A percentile compares a stretch with the other conserved stretches of the same genome.
phyloP scores from a whole-genome alignment of 1,284 basidiomycete genomes.

The Trichosporon asahii region DNA sequence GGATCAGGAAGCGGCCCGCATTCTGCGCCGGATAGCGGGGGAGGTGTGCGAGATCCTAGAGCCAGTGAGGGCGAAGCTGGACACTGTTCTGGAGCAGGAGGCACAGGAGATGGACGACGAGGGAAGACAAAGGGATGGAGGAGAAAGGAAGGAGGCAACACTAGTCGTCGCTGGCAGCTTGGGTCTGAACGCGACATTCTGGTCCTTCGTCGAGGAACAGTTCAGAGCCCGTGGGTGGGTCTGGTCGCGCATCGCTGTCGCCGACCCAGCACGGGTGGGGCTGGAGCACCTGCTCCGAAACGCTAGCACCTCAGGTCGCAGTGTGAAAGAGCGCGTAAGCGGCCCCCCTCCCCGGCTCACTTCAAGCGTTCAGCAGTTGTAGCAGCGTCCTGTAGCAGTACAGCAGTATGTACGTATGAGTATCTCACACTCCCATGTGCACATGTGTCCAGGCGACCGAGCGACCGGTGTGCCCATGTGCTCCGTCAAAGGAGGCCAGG shows the following conservation, averaged over 20 bases:
- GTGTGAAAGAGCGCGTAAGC: no score
- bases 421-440: no score
- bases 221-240: conserved; percentile 16
- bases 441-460: no score
- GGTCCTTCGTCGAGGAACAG: conserved; percentile 12
- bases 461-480: no score
- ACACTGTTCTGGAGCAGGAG: no score
- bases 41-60: conserved; percentile 24
- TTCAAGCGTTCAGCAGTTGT: no score
- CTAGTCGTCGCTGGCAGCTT: conserved; percentile 24
- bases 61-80: conserved; percentile 12
- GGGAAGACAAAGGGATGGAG: not conserved
- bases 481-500: no score
- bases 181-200: conserved; percentile 17
- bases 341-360: no score
- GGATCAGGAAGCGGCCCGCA: conserved; percentile 12
- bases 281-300: conserved; percentile 7
- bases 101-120: not conserved
- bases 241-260: conserved; percentile 15
- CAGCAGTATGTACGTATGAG: no score
- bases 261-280: conserved; percentile 18
- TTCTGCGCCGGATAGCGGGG: conserved; percentile 16
- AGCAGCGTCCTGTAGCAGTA: no score
- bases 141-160: not conserved
- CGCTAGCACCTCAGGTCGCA: not conserved